These are phyloP conservation scores for Fusarium brachygibbosum DNA, from an alignment of 2,329 filamentous ascomycete genomes.

Conservation along the genomic window DNA sequence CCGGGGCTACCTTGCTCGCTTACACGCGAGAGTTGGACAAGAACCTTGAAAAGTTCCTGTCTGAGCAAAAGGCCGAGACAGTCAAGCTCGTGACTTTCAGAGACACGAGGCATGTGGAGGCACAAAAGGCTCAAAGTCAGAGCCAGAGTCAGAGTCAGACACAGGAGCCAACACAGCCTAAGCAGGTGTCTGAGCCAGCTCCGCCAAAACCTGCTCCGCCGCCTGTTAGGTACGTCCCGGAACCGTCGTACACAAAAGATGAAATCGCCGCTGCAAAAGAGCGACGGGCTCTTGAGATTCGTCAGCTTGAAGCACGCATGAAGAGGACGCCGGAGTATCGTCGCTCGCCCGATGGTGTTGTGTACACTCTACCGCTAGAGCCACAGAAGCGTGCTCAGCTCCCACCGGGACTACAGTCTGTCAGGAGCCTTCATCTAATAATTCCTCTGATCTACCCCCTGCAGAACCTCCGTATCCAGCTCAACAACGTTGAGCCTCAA, in stretches of 20 bases:
- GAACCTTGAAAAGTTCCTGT: conserved; percentile 77
- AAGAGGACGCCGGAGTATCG: conserved; percentile 75
- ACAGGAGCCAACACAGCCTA: conserved; percentile 11
- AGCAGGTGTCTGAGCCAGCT: conserved; percentile 24
- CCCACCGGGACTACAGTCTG: conserved; percentile 69
- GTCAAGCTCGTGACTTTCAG: conserved; percentile 75
- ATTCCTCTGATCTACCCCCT: conserved; percentile 81
- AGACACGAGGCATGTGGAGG: conserved; percentile 65
- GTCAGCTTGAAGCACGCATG: conserved; percentile 82
- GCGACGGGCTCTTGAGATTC: conserved; percentile 73
- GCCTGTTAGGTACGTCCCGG: conserved; percentile 55
- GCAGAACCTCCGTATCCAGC: conserved; percentile 73
- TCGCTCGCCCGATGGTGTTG: conserved; percentile 76
- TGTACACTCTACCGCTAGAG: conserved; percentile 78
- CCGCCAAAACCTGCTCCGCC: conserved; percentile 35
- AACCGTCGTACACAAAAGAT: conserved; percentile 67
- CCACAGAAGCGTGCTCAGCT: conserved; percentile 72
- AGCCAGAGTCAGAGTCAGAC: conserved; percentile 14
- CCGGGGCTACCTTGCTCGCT: conserved; percentile 71
- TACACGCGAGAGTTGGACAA: conserved; percentile 79
- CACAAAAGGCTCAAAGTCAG: conserved; percentile 22
- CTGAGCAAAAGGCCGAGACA: conserved; percentile 78
- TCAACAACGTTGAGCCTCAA: conserved; percentile 72
- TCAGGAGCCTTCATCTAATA: conserved; percentile 75
- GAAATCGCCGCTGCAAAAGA: conserved; percentile 74